Base-by-base conservation (phyloP, 352 stramenopile genomes). In the Thraustochytrium sp. region DNA sequence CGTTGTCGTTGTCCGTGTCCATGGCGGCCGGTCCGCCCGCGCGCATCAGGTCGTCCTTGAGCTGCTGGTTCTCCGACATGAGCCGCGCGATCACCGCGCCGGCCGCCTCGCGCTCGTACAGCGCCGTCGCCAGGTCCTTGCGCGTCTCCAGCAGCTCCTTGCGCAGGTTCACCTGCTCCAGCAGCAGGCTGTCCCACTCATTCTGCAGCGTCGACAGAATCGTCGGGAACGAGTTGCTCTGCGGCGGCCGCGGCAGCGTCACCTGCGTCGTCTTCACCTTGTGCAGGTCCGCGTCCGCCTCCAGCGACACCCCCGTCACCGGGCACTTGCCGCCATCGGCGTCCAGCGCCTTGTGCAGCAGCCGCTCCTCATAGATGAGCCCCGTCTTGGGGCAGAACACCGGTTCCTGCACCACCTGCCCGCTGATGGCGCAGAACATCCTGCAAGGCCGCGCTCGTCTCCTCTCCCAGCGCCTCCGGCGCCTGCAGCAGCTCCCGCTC, bases 31-130 rank as follows among this genome's bases (percentile, higher is more conserved):
- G 74, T 8, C 68, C 85, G 40, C 89, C 85, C 63, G 85, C 89
- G 46, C 82, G 68, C 56, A 88, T 84, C 59, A 93, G 82, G 59
- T 86, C 77, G 65, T 87, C 85, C 36, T 86, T 75, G 1, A 87
- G 87, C 55, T 89, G 86, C 85, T 95, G 90, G 23, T 89, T 86
- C 86, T 94, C 95, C 37, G 88, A 88, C 59, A 93, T 92, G 8
- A 98, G 82, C 21, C 95, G 89, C 31, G 95, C 94, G 82, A 98
- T 96, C 31, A 98, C 95, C 80, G 94, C 91, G 65, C 96, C 95
- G 9, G 94, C 94, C 5, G 95, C 95, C 88, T 98, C 95, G 86
- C 98, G 95, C 89, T 98, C 94, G 89, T 98, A 98, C 68, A 98
- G 87, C 23, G 95, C 94, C 64, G 96, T 92, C 64, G 90, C 94